A percentile compares a stretch with the other conserved stretches of the same genome.
Evolutionary conservation across 805 yeast genomes (phyloP).

Genomic region (Yamadazyma phyllophila): DNA sequence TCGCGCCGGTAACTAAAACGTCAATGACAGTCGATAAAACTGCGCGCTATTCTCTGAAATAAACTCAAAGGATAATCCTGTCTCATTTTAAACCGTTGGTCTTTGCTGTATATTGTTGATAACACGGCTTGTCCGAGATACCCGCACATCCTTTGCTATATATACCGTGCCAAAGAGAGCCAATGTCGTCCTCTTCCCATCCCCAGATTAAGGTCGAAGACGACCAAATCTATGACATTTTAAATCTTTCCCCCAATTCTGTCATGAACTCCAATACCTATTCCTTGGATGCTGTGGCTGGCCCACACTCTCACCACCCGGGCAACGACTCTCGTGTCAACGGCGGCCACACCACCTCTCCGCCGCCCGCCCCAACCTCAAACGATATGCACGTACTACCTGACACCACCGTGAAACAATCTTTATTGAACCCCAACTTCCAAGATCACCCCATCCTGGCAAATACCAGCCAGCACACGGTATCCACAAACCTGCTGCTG

Average conservation of each 20-base stretch:
- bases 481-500: conserved; percentile 2
- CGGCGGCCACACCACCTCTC: conserved; percentile 5
- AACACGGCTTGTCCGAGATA: not conserved
- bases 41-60: not conserved
- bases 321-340: not conserved
- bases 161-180: not conserved
- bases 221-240: conserved; percentile 28
- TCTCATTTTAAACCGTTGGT: not conserved
- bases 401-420: not conserved
- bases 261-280: conserved; percentile 2
- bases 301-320: not conserved
- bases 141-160: not conserved
- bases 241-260: conserved; percentile 27
- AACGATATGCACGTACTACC: conserved; percentile 16
- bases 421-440: conserved; percentile 18
- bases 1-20: not conserved
- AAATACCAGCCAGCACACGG: not conserved
- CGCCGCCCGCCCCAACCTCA: conserved; percentile 17
- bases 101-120: too few species aligned
- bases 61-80: not conserved
- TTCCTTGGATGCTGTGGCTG: conserved; percentile 2
- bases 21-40: not conserved
- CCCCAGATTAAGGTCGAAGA: conserved; percentile 18
- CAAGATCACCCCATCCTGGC: conserved; percentile 16
- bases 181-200: conserved; percentile 8